These are phyloP conservation scores for Liquidambar formosana DNA, from an alignment of 164 flowering plant species.

Conservation along the genomic window DNA sequence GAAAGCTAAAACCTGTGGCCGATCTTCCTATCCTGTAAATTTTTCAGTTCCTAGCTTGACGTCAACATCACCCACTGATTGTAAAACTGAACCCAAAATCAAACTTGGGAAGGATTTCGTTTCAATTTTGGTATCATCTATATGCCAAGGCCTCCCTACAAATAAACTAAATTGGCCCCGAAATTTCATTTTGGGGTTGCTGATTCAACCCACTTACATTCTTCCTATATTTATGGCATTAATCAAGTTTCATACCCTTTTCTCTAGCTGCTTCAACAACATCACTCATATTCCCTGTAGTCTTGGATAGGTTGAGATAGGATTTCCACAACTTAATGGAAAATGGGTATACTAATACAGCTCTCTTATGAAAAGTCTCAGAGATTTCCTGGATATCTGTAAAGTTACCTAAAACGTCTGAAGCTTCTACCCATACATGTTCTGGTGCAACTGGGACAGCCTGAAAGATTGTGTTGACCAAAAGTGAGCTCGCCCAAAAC, in stretches of 20 bases:
- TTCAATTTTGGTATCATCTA: not conserved
- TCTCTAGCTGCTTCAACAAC: constrained; percentile 50
- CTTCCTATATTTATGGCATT: not conserved
- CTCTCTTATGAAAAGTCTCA: constrained; percentile 56
- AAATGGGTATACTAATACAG: constrained; percentile 65
- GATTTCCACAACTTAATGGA: constrained; percentile 71
- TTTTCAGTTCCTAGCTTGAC: no score
- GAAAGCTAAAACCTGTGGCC: no score
- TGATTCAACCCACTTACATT: constrained; percentile 13
- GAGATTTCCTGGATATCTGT: constrained; percentile 31
- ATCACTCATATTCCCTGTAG: constrained; percentile 22
- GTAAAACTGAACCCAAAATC: not conserved
- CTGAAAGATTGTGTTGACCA: constrained; percentile 58
- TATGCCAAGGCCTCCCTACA: not conserved
- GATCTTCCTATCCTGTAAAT: no score
- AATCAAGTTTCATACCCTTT: constrained; percentile 52
- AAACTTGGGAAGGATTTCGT: not conserved
- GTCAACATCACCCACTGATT: not conserved
- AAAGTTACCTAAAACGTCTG: constrained; percentile 39
- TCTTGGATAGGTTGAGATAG: constrained; percentile 28
- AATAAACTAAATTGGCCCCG: constrained; percentile 4
- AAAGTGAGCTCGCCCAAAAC: constrained; percentile 68
- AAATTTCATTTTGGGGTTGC: not conserved
- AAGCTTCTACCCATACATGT: constrained; percentile 66
- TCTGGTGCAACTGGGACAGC: constrained; percentile 79